Evolutionary conservation across 2,329 filamentous ascomycete species (phyloP), one percentile per base, ranked within the genome.

Genomic region (Aspergillus pseudoviridinutans): DNA sequence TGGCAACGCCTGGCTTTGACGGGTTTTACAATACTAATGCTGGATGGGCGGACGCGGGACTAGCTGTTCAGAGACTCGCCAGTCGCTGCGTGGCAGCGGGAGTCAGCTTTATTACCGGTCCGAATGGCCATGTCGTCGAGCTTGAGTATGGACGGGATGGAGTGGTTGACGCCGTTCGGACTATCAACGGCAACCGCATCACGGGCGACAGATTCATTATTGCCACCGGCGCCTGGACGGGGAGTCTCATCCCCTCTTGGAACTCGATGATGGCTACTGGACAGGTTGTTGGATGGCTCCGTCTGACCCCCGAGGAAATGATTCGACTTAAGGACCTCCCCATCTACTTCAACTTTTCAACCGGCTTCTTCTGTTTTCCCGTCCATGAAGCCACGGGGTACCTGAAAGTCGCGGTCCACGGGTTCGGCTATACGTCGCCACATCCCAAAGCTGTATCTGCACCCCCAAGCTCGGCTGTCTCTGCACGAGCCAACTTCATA

Each of bases 211-310:
- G 92, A 8, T 87, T 89, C 28, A 80, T 96, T 49, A 79, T 93
- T 2, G 91, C 92, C 0, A 85, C 91, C 0, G 92, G 92, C 24
- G 91, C 92, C 3, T 96, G 92, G 92, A 90, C 88, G 1, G 84
- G 87, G 2, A 81, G 83, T 1, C 79, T 96, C 12, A 75, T 96
- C 52, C 87, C 94, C 67, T 78, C 95, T 0, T 79, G 85, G 54
- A 90, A 90, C 28, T 83, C 89, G 42, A 86, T 86, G 53, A 82
- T 87, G 58, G 88, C 91, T 1, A 92, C 90, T 0, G 92, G 89
- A 9, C 92, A 96, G 67, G 82, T 84, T 0, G 71, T 96, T 9
- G 87, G 82, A 22, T 96, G 93, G 74, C 75, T 95, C 60, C 80
- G 86, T 58, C 79, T 96, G 59, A 88, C 84, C 0, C 74, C 82